A percentile compares a stretch with the other conserved stretches of the same genome.
Evolutionary conservation across 2,329 filamentous ascomycete genomes (phyloP).

Genomic region (Phoma herbarum): DNA sequence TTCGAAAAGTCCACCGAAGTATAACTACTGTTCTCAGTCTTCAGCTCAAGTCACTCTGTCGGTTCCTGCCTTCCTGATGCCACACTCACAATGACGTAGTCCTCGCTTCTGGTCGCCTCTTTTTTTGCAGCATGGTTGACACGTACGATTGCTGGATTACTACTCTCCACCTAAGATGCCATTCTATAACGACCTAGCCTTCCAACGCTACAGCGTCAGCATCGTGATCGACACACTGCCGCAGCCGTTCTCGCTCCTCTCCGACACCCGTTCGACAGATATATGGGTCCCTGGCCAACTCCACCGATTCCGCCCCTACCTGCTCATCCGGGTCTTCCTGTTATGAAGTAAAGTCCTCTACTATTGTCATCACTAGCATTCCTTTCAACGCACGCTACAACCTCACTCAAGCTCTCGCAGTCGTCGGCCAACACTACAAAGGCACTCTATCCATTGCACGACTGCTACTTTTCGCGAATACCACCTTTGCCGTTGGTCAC

Average conservation of each 20-base stretch:
- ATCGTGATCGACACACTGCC: conserved; percentile 24
- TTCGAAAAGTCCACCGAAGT: background rate
- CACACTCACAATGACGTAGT: background rate
- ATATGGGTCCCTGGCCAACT: conserved; percentile 24
- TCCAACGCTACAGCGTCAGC: conserved; percentile 23
- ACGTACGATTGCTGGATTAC: background rate
- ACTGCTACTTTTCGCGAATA: background rate
- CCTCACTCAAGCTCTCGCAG: conserved; percentile 23
- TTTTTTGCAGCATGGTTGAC: background rate
- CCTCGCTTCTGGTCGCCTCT: background rate
- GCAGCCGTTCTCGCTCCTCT: conserved; percentile 19
- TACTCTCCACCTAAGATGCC: conserved; percentile 1
- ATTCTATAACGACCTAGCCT: conserved; percentile 11
- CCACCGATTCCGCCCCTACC: conserved; percentile 20
- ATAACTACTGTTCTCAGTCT: background rate
- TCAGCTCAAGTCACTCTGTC: background rate
- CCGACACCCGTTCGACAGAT: conserved; percentile 24
- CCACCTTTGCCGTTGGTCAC: conserved; percentile 18
- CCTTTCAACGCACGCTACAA: conserved; percentile 26
- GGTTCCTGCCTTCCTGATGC: background rate
- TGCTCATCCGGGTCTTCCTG: conserved; percentile 20
- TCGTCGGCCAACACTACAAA: conserved; percentile 26
- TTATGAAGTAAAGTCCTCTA: background rate
- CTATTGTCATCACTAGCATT: background rate
- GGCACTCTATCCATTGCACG: conserved; percentile 15